Percentiles rank a stretch among this genome's conserved stretches.
These are phyloP conservation scores for Schwanniomyces yamadae DNA, from an alignment of 805 yeast genomes.

Conservation along the genomic window DNA sequence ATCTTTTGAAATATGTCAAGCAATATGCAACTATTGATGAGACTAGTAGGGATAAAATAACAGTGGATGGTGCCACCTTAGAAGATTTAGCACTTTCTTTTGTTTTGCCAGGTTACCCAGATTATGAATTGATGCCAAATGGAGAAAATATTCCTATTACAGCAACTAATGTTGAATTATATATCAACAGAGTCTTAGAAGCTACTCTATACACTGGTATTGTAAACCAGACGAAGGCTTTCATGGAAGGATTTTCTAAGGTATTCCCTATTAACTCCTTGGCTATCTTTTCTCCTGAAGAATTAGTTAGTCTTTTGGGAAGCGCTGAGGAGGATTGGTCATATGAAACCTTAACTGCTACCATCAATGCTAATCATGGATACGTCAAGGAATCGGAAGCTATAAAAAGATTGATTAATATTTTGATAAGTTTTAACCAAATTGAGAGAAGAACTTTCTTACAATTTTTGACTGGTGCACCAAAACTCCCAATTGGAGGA, in stretches of 20 bases:
- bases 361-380: conserved; percentile 87
- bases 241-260: conserved; percentile 75
- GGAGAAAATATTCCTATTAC: conserved; percentile 56
- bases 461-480: conserved; percentile 91
- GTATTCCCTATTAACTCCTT: conserved; percentile 80
- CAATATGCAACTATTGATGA: conserved; percentile 15
- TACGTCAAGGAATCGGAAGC: conserved; percentile 67
- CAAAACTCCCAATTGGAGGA: conserved; percentile 91
- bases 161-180: conserved; percentile 53
- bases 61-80: conserved; percentile 41
- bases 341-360: conserved; percentile 51
- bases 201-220: conserved; percentile 65
- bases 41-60: conserved; percentile 15
- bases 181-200: conserved; percentile 57
- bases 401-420: conserved; percentile 58
- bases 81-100: conserved; percentile 61
- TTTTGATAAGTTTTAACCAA: conserved; percentile 54
- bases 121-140: conserved; percentile 52
- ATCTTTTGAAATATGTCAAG: conserved; percentile 45
- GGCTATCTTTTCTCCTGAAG: conserved; percentile 69
- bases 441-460: conserved; percentile 69
- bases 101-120: conserved; percentile 74
- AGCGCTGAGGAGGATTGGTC: conserved; percentile 88
- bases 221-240: conserved; percentile 59
- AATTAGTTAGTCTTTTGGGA: conserved; percentile 71